Evolutionary conservation across 768 basidiomycete species (phyloP).

Genomic region (Zangia roseola): DNA sequence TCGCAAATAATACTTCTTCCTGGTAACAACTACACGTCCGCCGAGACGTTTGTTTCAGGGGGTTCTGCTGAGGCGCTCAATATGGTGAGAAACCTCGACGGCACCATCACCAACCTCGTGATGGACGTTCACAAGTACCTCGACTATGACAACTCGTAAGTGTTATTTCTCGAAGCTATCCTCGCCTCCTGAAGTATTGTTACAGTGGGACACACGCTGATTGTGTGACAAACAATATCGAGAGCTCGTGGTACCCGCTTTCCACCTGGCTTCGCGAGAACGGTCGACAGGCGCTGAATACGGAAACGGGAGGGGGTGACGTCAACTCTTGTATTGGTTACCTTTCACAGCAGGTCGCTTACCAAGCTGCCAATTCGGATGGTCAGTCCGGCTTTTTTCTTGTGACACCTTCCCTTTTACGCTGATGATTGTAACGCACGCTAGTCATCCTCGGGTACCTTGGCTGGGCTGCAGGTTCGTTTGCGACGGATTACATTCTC

Average conservation of each 20-base stretch:
- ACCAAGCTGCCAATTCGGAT: constrained; percentile 47
- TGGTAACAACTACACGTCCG: constrained; percentile 58
- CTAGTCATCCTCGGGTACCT: constrained; percentile 54
- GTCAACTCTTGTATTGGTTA: constrained; percentile 44
- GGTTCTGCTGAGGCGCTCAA: constrained; percentile 49
- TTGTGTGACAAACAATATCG: constrained; percentile 57
- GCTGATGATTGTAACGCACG: too few species aligned
- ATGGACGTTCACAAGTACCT: constrained; percentile 67
- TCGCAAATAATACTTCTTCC: constrained; percentile 58
- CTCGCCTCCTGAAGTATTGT: neutral
- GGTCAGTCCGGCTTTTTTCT: constrained; percentile 29
- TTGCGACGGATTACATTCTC: constrained; percentile 38
- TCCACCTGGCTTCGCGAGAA: constrained; percentile 49
- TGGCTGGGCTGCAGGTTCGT: constrained; percentile 60
- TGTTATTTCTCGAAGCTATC: constrained; percentile 1
- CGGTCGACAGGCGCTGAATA: constrained; percentile 54
- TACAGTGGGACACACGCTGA: constrained; percentile 40
- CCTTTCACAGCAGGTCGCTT: constrained; percentile 46
- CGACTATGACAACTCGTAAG: constrained; percentile 51
- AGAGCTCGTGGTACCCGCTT: constrained; percentile 45
- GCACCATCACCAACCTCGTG: constrained; percentile 44
- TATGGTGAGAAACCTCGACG: constrained; percentile 46
- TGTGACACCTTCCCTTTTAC: too few species aligned
- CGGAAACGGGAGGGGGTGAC: constrained; percentile 62
- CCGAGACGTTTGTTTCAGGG: constrained; percentile 48